Percentiles rank a stretch among this genome's conserved stretches.
Evolutionary conservation across 2,329 filamentous ascomycete species (phyloP).

Genomic region (Epichloe aotearoae): DNA sequence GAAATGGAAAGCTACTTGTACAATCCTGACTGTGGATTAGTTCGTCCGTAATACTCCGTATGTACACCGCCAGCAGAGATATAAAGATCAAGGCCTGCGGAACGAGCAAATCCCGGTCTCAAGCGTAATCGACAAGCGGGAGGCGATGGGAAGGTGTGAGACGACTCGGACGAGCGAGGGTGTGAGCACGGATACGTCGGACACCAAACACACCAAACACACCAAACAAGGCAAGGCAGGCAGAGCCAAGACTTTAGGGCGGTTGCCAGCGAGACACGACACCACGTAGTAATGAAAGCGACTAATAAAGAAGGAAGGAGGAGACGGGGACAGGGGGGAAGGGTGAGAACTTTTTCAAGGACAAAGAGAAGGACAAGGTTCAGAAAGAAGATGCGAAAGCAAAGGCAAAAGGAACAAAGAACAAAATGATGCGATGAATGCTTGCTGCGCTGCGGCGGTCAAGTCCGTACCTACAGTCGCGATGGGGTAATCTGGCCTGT

Average conservation of each 20-base stretch:
- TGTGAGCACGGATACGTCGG: slow-evolving; percentile 4
- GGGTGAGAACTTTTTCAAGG: background rate
- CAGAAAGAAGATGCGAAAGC: background rate
- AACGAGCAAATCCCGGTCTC: background rate
- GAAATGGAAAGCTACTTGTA: slow-evolving; percentile 4
- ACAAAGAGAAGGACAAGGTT: background rate
- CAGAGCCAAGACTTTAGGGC: slow-evolving; percentile 1
- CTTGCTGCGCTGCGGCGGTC: background rate
- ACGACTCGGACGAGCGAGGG: background rate
- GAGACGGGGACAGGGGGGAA: background rate
- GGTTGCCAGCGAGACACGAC: background rate
- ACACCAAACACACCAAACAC: background rate
- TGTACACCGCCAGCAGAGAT: background rate
- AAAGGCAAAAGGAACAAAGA: background rate
- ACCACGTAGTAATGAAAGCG: background rate
- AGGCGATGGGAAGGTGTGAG: background rate
- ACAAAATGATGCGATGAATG: background rate
- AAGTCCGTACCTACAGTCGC: background rate
- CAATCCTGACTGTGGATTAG: background rate
- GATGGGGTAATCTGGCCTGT: background rate
- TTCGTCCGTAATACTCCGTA: background rate
- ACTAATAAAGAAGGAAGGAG: background rate
- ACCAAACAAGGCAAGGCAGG: background rate
- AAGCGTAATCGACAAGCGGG: background rate
- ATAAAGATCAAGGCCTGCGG: slow-evolving; percentile 1